A percentile compares a stretch with the other conserved stretches of the same genome.
Conservation (phyloP, 1,284 basidiomycete genomes). For the Sporisorium graminicola region DNA sequence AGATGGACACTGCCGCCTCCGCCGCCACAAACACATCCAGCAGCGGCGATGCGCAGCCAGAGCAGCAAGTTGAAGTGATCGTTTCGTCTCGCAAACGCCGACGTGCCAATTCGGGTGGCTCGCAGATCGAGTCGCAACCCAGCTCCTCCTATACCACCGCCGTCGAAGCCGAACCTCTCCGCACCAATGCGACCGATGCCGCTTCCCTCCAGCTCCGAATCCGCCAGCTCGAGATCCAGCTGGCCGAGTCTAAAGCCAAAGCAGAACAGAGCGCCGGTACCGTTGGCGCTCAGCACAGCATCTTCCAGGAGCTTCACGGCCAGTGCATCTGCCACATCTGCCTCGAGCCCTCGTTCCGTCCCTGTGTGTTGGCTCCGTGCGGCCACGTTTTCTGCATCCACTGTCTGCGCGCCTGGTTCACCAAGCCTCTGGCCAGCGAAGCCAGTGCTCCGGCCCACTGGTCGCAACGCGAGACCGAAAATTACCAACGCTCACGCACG, state of each 20-base stretch:
- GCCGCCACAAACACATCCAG: not conserved
- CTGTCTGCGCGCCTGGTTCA: slow-evolving; percentile 65
- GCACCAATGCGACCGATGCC: slow-evolving; percentile 12
- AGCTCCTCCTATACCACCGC: slow-evolving; percentile 36
- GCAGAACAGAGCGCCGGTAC: slow-evolving; percentile 19
- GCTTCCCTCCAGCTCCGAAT: slow-evolving; percentile 37
- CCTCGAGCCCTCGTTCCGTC: slow-evolving; percentile 58
- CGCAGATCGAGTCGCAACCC: slow-evolving; percentile 21
- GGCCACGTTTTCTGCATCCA: slow-evolving; percentile 65
- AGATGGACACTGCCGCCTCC: not conserved
- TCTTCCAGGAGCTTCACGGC: slow-evolving; percentile 40
- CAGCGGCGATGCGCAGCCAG: slow-evolving; percentile 5
- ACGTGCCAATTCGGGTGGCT: slow-evolving; percentile 21
- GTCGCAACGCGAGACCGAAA: slow-evolving; percentile 16
- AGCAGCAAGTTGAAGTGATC: not conserved
- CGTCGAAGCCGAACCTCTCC: slow-evolving; percentile 9
- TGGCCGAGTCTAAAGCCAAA: slow-evolving; percentile 31
- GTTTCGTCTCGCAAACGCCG: slow-evolving; percentile 25
- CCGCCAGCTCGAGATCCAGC: slow-evolving; percentile 41
- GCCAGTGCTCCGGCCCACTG: slow-evolving; percentile 22
- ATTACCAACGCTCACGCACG: slow-evolving; percentile 29
- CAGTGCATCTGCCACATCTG: slow-evolving; percentile 59
- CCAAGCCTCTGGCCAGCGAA: slow-evolving; percentile 47
- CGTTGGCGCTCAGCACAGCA: slow-evolving; percentile 32
- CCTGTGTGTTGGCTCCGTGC: slow-evolving; percentile 62